Evolutionary conservation across 208 protist species (phyloP).

Genomic region (Crithidia fasciculata): DNA sequence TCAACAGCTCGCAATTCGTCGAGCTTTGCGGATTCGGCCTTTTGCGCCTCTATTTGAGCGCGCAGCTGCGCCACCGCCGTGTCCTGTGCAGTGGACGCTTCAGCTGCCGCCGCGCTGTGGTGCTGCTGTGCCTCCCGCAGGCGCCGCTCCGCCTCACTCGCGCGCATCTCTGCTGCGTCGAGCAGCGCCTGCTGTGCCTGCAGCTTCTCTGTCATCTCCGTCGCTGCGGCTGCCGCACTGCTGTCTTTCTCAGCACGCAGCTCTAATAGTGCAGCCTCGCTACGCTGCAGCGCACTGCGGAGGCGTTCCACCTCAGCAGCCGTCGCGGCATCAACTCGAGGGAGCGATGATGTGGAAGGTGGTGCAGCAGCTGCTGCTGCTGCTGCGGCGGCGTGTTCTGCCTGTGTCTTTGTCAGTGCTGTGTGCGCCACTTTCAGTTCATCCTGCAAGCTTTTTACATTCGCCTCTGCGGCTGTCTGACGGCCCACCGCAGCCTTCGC

Average conservation of each 20-base stretch:
- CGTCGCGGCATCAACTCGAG: too few relatives aligned
- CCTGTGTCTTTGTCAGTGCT: constrained; percentile 1
- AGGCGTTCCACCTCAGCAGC: too few relatives aligned
- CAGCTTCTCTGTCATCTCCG: neutral
- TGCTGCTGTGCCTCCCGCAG: neutral
- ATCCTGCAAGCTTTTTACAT: neutral
- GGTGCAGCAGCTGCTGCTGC: neutral
- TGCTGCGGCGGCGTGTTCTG: neutral
- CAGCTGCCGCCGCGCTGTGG: neutral
- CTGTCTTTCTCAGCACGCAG: neutral
- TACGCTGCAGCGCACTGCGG: neutral
- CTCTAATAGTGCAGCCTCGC: neutral
- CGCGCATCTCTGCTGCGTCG: neutral
- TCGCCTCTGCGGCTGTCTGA: constrained; percentile 4
- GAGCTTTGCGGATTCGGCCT: neutral
- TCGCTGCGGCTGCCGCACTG: neutral
- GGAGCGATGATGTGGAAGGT: too few relatives aligned
- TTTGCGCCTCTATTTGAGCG: neutral
- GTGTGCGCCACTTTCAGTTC: constrained; percentile 1
- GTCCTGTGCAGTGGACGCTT: neutral
- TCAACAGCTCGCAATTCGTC: neutral
- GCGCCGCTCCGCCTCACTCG: neutral
- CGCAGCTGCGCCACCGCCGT: neutral
- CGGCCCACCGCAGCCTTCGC: neutral
- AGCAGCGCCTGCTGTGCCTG: neutral